Base-by-base conservation (phyloP, 2,329 filamentous ascomycete genomes). In the Phialophora macrospora region DNA sequence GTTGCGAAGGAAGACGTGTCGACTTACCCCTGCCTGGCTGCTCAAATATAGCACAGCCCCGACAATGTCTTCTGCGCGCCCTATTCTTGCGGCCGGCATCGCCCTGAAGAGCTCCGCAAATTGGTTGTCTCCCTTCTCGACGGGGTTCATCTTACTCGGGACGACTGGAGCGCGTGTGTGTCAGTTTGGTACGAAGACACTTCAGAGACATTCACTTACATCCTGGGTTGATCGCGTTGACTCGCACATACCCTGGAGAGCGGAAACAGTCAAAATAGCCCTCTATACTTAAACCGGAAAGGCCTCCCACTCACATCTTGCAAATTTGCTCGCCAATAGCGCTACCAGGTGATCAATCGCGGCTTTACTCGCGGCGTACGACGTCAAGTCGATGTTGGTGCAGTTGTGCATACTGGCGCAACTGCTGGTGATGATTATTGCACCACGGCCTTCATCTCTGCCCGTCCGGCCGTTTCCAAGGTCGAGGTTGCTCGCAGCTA, bases 361-460 rank as follows among this genome's bases (percentile, higher is more conserved):
- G 0, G 82, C 82, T 68, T 85, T 84, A 67, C 80, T 84, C 0
- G 79, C 72, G 0, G 82, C 82, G 66, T 85, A 84, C 68, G 80
- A 82, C 4, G 81, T 84, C 71, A 84, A 73, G 66, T 84, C 82
- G 3, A 84, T 76, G 68, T 84, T 84, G 1, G 82, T 84, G 0
- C 72, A 79, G 71, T 83, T 84, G 65, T 84, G 82, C 78, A 84
- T 80, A 70, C 81, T 83, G 2, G 82, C 82, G 69, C 82, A 84
- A 2, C 79, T 82, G 70, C 82, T 84, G 3, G 81, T 84, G 4
- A 85, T 74, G 3, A 84, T 74, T 17, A 83, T 73, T 0, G 79
- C 80, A 0, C 82, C 82, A 6, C 82, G 75, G 7, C 82, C 82
- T 28, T 79, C 73, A 30, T 74, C 78, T 62, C 71, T 69, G 2